Evolutionary conservation across 2,329 filamentous ascomycete species (phyloP).

Genomic region (Cladophialophora immunda): DNA sequence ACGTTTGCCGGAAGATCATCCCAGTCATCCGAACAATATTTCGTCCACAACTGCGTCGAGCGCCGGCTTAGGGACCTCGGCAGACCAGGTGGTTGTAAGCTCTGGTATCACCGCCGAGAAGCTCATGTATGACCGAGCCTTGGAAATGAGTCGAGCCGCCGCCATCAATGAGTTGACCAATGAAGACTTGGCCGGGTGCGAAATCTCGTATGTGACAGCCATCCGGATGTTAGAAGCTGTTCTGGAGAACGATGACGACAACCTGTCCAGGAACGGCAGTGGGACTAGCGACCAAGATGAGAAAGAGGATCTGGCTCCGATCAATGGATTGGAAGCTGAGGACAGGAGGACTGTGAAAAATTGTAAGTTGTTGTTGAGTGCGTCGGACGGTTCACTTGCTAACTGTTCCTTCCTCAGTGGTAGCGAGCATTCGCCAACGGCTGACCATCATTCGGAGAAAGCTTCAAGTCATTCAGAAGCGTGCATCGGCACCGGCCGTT

Average conservation of each 20-base stretch:
- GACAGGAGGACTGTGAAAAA: slow-evolving; percentile 60
- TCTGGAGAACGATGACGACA: slow-evolving; percentile 77
- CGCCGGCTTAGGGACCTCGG: slow-evolving; percentile 68
- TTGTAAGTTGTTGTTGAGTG: slow-evolving; percentile 50
- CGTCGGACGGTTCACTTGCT: slow-evolving; percentile 38
- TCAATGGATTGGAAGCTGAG: slow-evolving; percentile 57
- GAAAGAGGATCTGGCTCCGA: slow-evolving; percentile 47
- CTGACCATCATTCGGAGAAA: slow-evolving; percentile 59
- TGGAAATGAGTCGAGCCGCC: slow-evolving; percentile 95
- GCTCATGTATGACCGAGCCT: slow-evolving; percentile 95
- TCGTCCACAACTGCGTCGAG: slow-evolving; percentile 65
- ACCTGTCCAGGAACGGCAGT: slow-evolving; percentile 42
- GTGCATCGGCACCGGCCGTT: slow-evolving; percentile 51
- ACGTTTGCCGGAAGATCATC: slow-evolving; percentile 82
- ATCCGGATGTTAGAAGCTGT: slow-evolving; percentile 96
- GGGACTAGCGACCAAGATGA: slow-evolving; percentile 42
- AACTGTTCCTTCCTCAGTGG: slow-evolving; percentile 46
- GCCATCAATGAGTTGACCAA: slow-evolving; percentile 96
- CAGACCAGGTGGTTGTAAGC: slow-evolving; percentile 83
- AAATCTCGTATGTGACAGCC: slow-evolving; percentile 91
- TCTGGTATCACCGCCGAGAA: slow-evolving; percentile 93
- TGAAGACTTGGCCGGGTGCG: slow-evolving; percentile 84
- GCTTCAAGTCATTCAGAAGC: slow-evolving; percentile 57
- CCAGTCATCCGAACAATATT: slow-evolving; percentile 83
- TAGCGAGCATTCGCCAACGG: slow-evolving; percentile 59